phyloP scores from a whole-genome alignment of 495 filamentous ascomycete species.

The Tuber microsphaerosporum region DNA sequence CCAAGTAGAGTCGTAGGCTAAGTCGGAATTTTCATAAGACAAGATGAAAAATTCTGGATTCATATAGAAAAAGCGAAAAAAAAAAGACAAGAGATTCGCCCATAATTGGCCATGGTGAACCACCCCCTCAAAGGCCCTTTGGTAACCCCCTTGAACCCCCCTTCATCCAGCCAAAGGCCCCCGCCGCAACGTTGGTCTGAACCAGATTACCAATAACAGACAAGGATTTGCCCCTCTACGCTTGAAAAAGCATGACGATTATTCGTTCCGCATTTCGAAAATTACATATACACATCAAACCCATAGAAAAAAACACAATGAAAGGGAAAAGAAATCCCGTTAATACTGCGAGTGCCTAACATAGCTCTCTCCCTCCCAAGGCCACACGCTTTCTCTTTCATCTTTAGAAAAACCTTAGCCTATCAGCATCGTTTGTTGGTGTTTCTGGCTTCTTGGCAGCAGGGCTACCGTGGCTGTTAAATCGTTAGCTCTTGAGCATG shows the following conservation, averaged over 20 bases:
- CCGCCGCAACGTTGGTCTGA: too few relatives aligned
- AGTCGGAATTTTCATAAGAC: too few relatives aligned
- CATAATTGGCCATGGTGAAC: too few relatives aligned
- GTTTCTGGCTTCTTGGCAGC: slow-evolving; percentile 50
- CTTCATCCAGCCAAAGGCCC: too few relatives aligned
- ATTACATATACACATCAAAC: slow-evolving; percentile 3
- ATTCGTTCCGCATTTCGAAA: background rate
- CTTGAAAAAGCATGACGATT: background rate
- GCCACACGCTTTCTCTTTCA: background rate
- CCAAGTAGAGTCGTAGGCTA: too few relatives aligned
- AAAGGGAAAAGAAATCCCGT: background rate
- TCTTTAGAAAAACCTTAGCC: slow-evolving; percentile 30
- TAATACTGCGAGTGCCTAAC: background rate
- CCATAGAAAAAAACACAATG: slow-evolving; percentile 1
- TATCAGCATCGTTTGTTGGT: slow-evolving; percentile 31
- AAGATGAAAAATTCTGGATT: too few relatives aligned
- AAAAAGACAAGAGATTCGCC: too few relatives aligned
- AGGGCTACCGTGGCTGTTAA: slow-evolving; percentile 55
- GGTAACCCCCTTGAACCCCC: too few relatives aligned
- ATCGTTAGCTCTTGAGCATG: slow-evolving; percentile 5
- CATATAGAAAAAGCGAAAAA: too few relatives aligned
- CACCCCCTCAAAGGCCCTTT: too few relatives aligned
- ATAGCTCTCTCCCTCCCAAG: background rate
- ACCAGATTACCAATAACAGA: background rate
- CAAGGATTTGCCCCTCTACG: background rate